Evolutionary conservation across 768 basidiomycete species (phyloP).

Genomic region (Suillus variegatus): DNA sequence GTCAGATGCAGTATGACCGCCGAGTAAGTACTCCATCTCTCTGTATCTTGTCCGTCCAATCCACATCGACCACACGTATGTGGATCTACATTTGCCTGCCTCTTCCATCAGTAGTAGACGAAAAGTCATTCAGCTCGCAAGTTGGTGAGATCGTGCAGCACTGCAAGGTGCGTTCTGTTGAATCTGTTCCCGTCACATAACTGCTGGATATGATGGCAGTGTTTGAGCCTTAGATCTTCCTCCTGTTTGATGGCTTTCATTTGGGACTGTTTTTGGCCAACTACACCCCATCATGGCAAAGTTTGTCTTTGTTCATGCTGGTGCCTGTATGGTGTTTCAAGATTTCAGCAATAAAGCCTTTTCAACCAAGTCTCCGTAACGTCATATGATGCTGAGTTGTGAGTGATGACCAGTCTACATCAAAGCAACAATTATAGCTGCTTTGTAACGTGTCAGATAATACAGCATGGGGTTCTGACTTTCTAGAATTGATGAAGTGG

Average conservation of each 20-base stretch:
- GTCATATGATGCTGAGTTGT: not conserved
- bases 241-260: not conserved
- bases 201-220: not conserved
- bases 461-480: not conserved
- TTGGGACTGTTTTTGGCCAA: not conserved
- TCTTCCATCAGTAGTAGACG: not conserved
- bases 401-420: not conserved
- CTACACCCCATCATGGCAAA: not conserved
- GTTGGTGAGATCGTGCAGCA: not conserved
- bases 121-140: not conserved
- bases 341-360: not conserved
- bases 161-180: not conserved
- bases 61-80: not conserved
- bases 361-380: not conserved
- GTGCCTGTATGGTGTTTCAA: not conserved
- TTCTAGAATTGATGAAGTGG: not conserved
- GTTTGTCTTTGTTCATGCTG: not conserved
- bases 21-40: not conserved
- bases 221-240: not conserved
- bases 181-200: not conserved
- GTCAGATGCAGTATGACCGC: not conserved
- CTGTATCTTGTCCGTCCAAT: not conserved
- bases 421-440: not conserved
- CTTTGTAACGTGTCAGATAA: not conserved
- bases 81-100: not conserved